A percentile compares a stretch with the other conserved stretches of the same genome.
These are phyloP conservation scores for Claviceps citrina DNA, from an alignment of 2,329 filamentous ascomycete species.

Conservation along the genomic window DNA sequence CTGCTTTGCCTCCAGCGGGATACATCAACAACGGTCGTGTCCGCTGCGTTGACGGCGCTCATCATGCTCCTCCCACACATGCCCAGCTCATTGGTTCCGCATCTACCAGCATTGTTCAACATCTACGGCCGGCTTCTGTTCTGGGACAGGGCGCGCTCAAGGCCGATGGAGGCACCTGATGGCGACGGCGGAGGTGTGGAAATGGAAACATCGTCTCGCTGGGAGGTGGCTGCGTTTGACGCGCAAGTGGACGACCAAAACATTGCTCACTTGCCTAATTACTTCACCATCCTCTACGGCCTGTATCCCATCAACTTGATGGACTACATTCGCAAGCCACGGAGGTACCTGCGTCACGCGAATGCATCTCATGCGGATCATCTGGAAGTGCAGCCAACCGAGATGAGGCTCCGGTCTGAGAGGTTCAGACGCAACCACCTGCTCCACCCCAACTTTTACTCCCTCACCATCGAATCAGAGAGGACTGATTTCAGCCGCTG, in stretches of 20 bases:
- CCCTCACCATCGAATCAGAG: conserved; percentile 63
- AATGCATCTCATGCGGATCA: conserved; percentile 56
- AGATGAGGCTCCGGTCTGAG: conserved; percentile 63
- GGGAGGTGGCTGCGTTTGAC: conserved; percentile 50
- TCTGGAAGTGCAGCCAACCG: conserved; percentile 61
- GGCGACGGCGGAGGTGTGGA: conserved; percentile 21
- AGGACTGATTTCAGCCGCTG: conserved; percentile 61
- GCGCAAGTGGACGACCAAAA: conserved; percentile 45
- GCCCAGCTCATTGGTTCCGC: conserved; percentile 51
- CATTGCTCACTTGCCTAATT: conserved; percentile 54
- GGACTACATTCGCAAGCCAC: conserved; percentile 71
- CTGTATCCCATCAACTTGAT: conserved; percentile 76
- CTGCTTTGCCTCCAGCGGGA: conserved; percentile 62
- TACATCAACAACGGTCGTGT: conserved; percentile 62
- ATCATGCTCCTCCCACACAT: conserved; percentile 76
- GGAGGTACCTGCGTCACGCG: conserved; percentile 60
- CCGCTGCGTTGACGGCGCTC: conserved; percentile 55
- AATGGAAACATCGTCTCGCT: conserved; percentile 24
- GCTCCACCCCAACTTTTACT: conserved; percentile 74
- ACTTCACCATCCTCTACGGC: conserved; percentile 71
- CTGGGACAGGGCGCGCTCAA: conserved; percentile 47
- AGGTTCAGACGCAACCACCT: conserved; percentile 57
- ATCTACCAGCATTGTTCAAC: conserved; percentile 61
- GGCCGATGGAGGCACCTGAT: conserved; percentile 20
- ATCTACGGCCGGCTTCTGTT: conserved; percentile 68